These are phyloP conservation scores for Allantophomopsis cytisporea DNA, from an alignment of 2,329 filamentous ascomycete genomes.

Conservation along the genomic window DNA sequence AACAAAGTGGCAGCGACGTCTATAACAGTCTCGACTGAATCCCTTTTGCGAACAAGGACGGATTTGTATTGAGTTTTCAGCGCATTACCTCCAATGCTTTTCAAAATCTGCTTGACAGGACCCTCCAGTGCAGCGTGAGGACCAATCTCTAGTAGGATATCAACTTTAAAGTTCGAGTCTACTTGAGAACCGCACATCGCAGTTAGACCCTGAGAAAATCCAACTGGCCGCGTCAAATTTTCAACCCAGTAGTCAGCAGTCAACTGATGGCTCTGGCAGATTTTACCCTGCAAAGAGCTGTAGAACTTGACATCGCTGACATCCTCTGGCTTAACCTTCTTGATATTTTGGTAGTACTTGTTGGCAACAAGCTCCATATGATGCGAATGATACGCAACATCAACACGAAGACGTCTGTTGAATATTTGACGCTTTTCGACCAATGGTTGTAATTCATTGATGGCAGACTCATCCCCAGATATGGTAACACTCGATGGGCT, in stretches of 20 bases:
- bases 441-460: slow-evolving; percentile 11
- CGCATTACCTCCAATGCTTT: slow-evolving; percentile 25
- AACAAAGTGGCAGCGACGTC: slow-evolving; percentile 30
- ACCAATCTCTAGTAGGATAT: slow-evolving; percentile 7
- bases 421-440: slow-evolving; percentile 16
- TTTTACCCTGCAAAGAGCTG: slow-evolving; percentile 12
- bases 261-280: slow-evolving; percentile 12
- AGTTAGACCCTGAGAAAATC: slow-evolving; percentile 26
- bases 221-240: slow-evolving; percentile 30
- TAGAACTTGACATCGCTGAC: slow-evolving; percentile 5
- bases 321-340: slow-evolving; percentile 3
- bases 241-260: slow-evolving; percentile 28
- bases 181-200: slow-evolving; percentile 8
- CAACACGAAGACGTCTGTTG: slow-evolving; percentile 14
- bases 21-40: slow-evolving; percentile 29
- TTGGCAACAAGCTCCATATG: slow-evolving; percentile 17
- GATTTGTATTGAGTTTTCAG: slow-evolving; percentile 20
- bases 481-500: slow-evolving; percentile 16
- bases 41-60: slow-evolving; percentile 36
- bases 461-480: slow-evolving; percentile 14
- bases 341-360: slow-evolving; percentile 10
- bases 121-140: slow-evolving; percentile 2
- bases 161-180: slow-evolving; percentile 3
- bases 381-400: slow-evolving; percentile 19
- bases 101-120: slow-evolving; percentile 16